phyloP scores from a whole-genome alignment of 306 rosid species.

The Cucurbita ficifolia region DNA sequence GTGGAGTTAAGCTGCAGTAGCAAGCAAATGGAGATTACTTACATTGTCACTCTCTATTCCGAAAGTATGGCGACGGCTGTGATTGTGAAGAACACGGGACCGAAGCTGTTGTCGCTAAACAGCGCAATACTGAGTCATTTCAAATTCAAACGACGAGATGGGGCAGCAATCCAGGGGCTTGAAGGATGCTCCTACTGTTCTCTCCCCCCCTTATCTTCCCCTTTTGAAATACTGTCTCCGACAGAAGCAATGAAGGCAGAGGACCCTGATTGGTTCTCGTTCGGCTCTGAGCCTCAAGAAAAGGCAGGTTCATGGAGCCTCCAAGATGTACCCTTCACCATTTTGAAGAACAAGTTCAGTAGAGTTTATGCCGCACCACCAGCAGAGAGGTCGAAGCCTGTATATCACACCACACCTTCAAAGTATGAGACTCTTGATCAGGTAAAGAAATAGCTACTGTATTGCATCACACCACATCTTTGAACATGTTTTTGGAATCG shows the following conservation, averaged over 20 bases:
- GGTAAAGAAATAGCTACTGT: conserved; percentile 24
- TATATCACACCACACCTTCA: conserved; percentile 67
- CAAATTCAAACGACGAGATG: conserved; percentile 48
- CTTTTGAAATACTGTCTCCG: conserved; percentile 60
- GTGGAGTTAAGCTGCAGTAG: conserved; percentile 35
- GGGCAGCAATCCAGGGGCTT: conserved; percentile 74
- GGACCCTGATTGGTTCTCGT: conserved; percentile 39
- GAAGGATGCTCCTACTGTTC: conserved; percentile 45
- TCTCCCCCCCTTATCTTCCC: conserved; percentile 61
- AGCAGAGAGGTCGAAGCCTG: conserved; percentile 51
- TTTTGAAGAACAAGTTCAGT: conserved; percentile 68
- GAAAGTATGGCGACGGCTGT: conserved; percentile 87
- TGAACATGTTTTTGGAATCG: neutral
- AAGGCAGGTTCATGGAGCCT: conserved; percentile 59
- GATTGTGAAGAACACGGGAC: conserved; percentile 49
- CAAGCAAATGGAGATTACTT: conserved; percentile 46
- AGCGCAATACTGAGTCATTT: conserved; percentile 75
- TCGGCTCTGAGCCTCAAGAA: conserved; percentile 36
- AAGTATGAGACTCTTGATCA: conserved; percentile 81
- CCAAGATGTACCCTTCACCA: conserved; percentile 57
- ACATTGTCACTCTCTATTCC: conserved; percentile 67
- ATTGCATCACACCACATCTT: neutral
- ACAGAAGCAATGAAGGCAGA: conserved; percentile 52
- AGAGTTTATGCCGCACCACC: conserved; percentile 85
- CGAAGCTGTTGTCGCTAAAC: conserved; percentile 37